Evolutionary conservation across 1,284 basidiomycete genomes (phyloP), one percentile per base, ranked within the genome.

Genomic region (Tylopilus sp.): DNA sequence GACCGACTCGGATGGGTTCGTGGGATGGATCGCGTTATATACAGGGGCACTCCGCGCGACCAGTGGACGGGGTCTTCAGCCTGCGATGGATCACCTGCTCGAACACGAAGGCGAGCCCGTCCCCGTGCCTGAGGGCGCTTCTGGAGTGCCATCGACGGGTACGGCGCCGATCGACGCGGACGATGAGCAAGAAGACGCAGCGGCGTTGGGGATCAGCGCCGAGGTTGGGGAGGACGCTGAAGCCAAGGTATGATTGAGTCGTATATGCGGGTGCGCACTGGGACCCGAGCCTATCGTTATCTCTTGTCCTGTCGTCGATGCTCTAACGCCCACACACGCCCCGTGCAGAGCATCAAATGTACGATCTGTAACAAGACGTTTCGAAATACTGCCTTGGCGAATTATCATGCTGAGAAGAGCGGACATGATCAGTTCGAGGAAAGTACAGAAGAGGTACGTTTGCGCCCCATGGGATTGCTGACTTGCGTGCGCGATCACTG

Each of bases 361-460:
- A 74, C 81, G 1, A 63, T 86, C 59, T 96, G 92, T 66, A 82
- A 85, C 51, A 97, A 96, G 73, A 75, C 82, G 28, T 95, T 96
- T 76, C 85, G 82, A 64, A 92, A 91, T 55, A 85, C 89, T 6
- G 92, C 89, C 2, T 75, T 96, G 11, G 95, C 95, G 16, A 89
- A 89, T 59, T 97, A 86, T 71, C 95, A 98, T 63, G 95, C 95
- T 3, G 92, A 97, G 69, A 95, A 94, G 73, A 90, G 86, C 55
- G 95, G 95, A 0, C 95, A 98, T 65, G 86, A 92, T 65, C 83
- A 92, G 56, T 97, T 97, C 58, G 93, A 96, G 64, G 95, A 99
- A 67, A 94, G 90, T 5, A 90, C 86, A 0, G 94, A 98, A 64
- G 95, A 97, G 78, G 92, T 91, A 28, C 52, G 70, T 48, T 26